These are phyloP conservation scores for Kockovaella imperatae DNA, from an alignment of 768 basidiomycete genomes.

Conservation along the genomic window DNA sequence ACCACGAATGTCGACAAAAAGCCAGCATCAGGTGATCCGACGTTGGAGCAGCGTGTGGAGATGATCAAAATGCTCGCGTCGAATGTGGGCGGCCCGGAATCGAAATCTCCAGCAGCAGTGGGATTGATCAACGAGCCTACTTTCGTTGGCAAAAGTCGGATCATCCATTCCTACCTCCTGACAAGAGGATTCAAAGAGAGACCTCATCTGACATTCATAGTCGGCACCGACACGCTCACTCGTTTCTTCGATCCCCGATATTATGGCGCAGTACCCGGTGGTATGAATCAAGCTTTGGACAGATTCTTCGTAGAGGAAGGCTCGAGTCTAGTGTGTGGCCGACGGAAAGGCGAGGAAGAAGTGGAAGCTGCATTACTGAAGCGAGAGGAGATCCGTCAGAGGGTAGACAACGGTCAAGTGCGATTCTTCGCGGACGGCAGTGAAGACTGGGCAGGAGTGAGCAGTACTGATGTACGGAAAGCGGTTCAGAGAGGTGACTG, in stretches of 20 bases:
- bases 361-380: constrained; percentile 42
- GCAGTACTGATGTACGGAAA: constrained; percentile 62
- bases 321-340: constrained; percentile 61
- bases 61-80: constrained; percentile 72
- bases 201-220: constrained; percentile 55
- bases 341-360: constrained; percentile 45
- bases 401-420: constrained; percentile 53
- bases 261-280: constrained; percentile 49
- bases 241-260: constrained; percentile 70
- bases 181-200: constrained; percentile 36
- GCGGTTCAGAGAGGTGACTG: constrained; percentile 42
- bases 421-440: constrained; percentile 53
- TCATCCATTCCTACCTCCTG: constrained; percentile 52
- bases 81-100: constrained; percentile 37
- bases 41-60: constrained; percentile 66
- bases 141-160: constrained; percentile 70
- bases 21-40: constrained; percentile 62
- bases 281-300: constrained; percentile 55
- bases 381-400: constrained; percentile 49
- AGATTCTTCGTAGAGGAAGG: constrained; percentile 58
- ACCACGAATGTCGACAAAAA: constrained; percentile 80
- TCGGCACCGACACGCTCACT: constrained; percentile 78
- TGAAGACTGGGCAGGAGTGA: constrained; percentile 53
- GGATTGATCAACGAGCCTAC: constrained; percentile 80
- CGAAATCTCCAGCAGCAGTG: constrained; percentile 56